These are phyloP conservation scores for Lagenidium giganteum DNA, from an alignment of 352 stramenopile genomes.

Conservation along the genomic window DNA sequence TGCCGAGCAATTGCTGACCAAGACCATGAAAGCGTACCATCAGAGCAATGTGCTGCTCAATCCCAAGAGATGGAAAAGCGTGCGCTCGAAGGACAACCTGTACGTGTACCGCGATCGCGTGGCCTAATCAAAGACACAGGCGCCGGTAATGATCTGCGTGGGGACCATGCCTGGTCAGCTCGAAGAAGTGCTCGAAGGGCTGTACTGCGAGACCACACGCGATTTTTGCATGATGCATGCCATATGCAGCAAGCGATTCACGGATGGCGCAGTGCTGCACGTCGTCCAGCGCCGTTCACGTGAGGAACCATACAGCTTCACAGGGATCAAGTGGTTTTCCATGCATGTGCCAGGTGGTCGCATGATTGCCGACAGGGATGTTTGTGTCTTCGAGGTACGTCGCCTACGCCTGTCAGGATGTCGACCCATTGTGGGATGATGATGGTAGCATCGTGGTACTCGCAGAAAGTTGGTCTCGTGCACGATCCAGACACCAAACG, in stretches of 20 bases:
- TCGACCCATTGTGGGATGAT: too few relatives aligned
- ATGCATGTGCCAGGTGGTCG: slow-evolving; percentile 10
- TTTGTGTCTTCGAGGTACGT: slow-evolving; percentile 17
- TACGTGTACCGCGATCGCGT: slow-evolving; percentile 28
- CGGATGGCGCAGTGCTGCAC: slow-evolving; percentile 14
- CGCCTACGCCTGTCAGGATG: too few relatives aligned
- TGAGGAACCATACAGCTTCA: slow-evolving; percentile 10
- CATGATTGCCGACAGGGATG: slow-evolving; percentile 11
- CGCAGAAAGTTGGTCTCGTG: too few relatives aligned
- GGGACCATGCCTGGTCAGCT: slow-evolving; percentile 12
- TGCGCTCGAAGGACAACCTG: slow-evolving; percentile 24
- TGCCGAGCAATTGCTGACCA: slow-evolving; percentile 23
- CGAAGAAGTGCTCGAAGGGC: slow-evolving; percentile 13
- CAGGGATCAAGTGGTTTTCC: slow-evolving; percentile 15
- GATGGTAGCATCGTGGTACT: too few relatives aligned
- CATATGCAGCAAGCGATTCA: slow-evolving; percentile 13
- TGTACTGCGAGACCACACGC: slow-evolving; percentile 17
- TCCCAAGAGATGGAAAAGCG: slow-evolving; percentile 24
- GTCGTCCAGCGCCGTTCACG: slow-evolving; percentile 11
- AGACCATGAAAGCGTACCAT: slow-evolving; percentile 35
- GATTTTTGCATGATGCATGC: slow-evolving; percentile 7
- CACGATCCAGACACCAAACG: too few relatives aligned
- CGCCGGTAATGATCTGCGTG: slow-evolving; percentile 7
- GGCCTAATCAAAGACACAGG: not conserved
- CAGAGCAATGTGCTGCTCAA: too few relatives aligned